Conservation (phyloP, 2,329 filamentous ascomycete species). For the Didymella segeticola region DNA sequence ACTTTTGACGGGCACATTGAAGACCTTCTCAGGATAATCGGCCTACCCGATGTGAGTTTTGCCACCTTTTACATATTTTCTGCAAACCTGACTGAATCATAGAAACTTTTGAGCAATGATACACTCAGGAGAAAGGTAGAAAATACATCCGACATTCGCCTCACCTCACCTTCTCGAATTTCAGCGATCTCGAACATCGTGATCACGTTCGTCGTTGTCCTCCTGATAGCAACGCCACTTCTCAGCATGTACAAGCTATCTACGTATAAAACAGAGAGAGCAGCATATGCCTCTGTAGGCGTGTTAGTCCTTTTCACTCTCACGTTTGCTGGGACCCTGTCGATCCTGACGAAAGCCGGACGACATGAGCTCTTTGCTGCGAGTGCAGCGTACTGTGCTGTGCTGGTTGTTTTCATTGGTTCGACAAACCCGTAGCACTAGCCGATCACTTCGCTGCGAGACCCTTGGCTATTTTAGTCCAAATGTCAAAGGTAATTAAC, state of each 20-base stretch:
- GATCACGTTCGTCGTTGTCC: constrained; percentile 31
- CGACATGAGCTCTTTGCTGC: constrained; percentile 31
- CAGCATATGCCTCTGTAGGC: constrained; percentile 36
- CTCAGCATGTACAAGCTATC: constrained; percentile 38
- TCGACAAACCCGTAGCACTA: no score
- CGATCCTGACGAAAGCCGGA: constrained; percentile 21
- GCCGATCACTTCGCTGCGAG: no score
- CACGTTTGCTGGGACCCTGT: constrained; percentile 25
- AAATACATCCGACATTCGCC: no score
- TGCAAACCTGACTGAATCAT: no score
- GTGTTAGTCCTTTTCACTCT: constrained; percentile 38
- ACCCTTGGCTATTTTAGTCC: no score
- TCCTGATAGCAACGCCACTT: constrained; percentile 40
- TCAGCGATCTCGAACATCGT: not conserved
- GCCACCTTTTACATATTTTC: no score
- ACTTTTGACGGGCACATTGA: constrained; percentile 42
- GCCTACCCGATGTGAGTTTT: no score
- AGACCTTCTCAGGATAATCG: constrained; percentile 21
- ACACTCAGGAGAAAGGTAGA: no score
- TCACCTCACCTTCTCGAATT: not conserved
- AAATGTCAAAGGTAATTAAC: no score
- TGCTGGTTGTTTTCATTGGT: constrained; percentile 31
- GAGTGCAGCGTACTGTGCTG: constrained; percentile 28
- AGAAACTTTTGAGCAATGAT: no score
- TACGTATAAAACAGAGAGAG: constrained; percentile 10